phyloP scores from a whole-genome alignment of 73 alveolate species.

The Vitrella brassicaformis region DNA sequence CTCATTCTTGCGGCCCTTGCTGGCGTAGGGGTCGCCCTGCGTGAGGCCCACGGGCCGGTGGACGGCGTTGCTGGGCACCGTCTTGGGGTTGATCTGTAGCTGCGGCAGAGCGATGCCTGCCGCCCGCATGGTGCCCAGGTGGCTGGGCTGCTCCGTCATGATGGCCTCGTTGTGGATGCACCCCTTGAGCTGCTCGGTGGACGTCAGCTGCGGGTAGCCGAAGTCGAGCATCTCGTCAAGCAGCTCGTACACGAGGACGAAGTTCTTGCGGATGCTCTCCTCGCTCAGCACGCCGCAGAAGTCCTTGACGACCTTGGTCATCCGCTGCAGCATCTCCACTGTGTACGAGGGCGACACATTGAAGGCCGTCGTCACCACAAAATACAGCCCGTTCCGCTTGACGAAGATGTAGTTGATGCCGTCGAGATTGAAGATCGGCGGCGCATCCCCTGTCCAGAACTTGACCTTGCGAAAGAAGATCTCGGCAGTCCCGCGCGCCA shows the following conservation, averaged over 20 bases:
- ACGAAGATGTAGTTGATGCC: conserved; percentile 29
- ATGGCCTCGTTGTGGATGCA: conserved; percentile 32
- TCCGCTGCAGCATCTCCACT: conserved; percentile 52
- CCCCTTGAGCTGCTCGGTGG: conserved; percentile 58
- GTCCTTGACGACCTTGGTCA: conserved; percentile 66
- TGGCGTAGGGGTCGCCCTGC: conserved; percentile 11
- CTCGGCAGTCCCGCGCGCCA: conserved; percentile 53
- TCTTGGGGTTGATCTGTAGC: conserved; percentile 19
- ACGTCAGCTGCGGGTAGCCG: conserved; percentile 73
- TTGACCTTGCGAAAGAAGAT: conserved; percentile 65
- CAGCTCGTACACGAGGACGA: conserved; percentile 70
- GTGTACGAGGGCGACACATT: conserved; percentile 63
- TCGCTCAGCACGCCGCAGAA: conserved; percentile 69
- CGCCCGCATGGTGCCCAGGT: background rate
- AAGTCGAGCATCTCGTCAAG: conserved; percentile 65
- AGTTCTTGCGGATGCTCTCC: conserved; percentile 62
- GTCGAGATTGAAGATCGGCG: conserved; percentile 60
- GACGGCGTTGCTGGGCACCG: conserved; percentile 56
- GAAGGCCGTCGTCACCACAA: conserved; percentile 54
- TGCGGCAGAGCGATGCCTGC: background rate
- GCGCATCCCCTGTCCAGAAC: conserved; percentile 67
- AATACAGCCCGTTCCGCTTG: conserved; percentile 41
- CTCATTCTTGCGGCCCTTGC: conserved; percentile 75
- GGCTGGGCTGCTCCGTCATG: background rate
- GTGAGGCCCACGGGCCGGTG: conserved; percentile 53